Base-by-base conservation (phyloP, 2,329 filamentous ascomycete species). In the Mycosphaerella arachidis region DNA sequence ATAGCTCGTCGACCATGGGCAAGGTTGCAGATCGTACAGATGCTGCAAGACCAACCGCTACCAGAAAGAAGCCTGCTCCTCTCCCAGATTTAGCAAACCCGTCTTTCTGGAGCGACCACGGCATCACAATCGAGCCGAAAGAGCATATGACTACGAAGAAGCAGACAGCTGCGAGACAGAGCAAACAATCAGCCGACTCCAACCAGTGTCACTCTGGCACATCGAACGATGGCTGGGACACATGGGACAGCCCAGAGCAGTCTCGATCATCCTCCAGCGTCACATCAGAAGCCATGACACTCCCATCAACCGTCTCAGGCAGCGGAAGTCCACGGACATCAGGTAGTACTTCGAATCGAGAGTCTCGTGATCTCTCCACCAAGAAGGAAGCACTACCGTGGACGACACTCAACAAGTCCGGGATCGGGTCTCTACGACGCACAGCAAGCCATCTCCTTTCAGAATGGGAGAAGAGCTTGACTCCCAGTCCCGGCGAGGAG, bases 361-460 rank as follows among this genome's bases (percentile, higher is more conserved):
- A 61, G 31, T 53, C 48, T 8, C 46, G 52, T 35, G 63, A 67
- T 24, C 31, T 53, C 13, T 52, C 74, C 13, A 18, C 29, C 55
- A 77, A 76, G 53, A 68, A 72, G 56, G 73, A 76, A 58, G 75
- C 78, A 2, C 74, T 81, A 7, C 77, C 89, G 30, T 91, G 90
- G 77, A 86, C 87, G 53, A 83, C 88, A 52, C 82, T 95, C 58
- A 87, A 86, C 71, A 86, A 87, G 64, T 66, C 63, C 4, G 46
- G 84, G 8, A 89, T 92, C 0, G 86, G 86, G 66, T 92, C 91
- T 68, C 78, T 97, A 67, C 90, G 91, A 72, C 84, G 86, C 40
- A 93, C 90, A 0, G 90, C 92, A n/a, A 89, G 87, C 37, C 89
- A 88, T 63, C 81, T 96, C 59, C 91, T 97, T 85, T 89, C 87